Evolutionary conservation across 495 filamentous ascomycete genomes (phyloP), one percentile per base, ranked within the genome.

Genomic region (Penicillium turbatum): DNA sequence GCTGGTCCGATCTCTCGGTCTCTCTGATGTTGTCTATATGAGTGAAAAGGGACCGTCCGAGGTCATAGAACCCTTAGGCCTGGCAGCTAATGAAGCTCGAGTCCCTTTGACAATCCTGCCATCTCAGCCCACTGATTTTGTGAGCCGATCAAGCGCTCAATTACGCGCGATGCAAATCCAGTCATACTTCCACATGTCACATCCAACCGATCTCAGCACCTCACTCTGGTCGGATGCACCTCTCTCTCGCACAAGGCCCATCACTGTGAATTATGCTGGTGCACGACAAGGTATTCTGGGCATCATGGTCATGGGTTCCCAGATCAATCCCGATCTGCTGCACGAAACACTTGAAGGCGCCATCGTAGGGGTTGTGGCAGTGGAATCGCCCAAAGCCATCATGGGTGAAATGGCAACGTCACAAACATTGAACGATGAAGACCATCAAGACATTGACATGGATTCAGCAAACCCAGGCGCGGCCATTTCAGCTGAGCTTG

Each of bases 91-190:
- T 13, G 59, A 69, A 34, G 68, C 68, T 27, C 56, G 53, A 29
- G 65, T 68, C 19, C 60, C 69, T 0, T 50, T 81, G 41, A 77
- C 72, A 1, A 69, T 71, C 2, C 56, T 81, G 2, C 66, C 67
- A 17, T 86, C 86, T 2, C 82, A 86, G 55, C 71, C 82, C 15
- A 83, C 78, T 48, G 79, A 86, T 17, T 74, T 81, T 48, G 72
- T 81, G 5, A 79, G 79, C n/a, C 75, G 83, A 35, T 90, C 85
- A 1, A 79, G 86, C 8, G 79, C 80, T 11, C 82, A 92, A 57
- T 65, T 90, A 5, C 79, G 89, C 47, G 78, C 81, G 24, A 92
- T 95, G 88, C 87, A 91, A 56, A 86, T 81, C 19, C 81, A 89
- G 62, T 87, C 89, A 0, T 92, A 92, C 56, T 91, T 95, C 65